These are phyloP conservation scores for Nepenthes gracilis DNA, from an alignment of 148 eudicot genomes.

Conservation along the genomic window DNA sequence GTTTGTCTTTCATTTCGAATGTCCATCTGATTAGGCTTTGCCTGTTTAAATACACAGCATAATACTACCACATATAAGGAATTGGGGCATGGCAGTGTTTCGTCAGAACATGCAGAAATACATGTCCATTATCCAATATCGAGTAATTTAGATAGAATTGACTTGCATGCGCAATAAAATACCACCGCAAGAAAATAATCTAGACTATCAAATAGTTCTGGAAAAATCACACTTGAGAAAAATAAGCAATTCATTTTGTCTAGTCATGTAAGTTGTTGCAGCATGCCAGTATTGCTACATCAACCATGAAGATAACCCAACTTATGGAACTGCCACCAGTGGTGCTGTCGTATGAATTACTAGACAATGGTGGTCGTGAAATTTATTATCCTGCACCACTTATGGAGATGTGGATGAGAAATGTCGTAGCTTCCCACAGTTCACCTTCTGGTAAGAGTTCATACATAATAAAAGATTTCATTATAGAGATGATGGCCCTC, in stretches of 20 bases:
- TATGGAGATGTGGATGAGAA: constrained; percentile 52
- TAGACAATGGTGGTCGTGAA: constrained; percentile 24
- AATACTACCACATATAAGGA: too few relatives aligned
- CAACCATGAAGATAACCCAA: constrained; percentile 40
- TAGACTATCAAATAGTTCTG: too few relatives aligned
- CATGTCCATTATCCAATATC: neutral
- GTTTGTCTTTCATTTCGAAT: constrained; percentile 17
- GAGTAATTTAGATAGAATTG: too few relatives aligned
- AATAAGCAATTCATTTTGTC: too few relatives aligned
- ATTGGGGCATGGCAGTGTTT: neutral
- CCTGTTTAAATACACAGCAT: neutral
- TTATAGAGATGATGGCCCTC: neutral
- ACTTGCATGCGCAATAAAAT: too few relatives aligned
- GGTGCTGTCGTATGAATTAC: constrained; percentile 37
- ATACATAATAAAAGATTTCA: neutral
- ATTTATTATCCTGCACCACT: constrained; percentile 60
- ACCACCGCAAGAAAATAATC: too few relatives aligned
- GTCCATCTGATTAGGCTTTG: neutral
- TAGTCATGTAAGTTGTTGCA: constrained; percentile 8
- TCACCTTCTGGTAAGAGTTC: constrained; percentile 59
- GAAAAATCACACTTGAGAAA: too few relatives aligned
- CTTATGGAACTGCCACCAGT: constrained; percentile 72
- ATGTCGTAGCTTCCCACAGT: constrained; percentile 43
- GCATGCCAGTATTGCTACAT: constrained; percentile 14
- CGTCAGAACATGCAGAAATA: neutral